These are phyloP conservation scores for Diaporthe longicolla DNA, from an alignment of 2,329 filamentous ascomycete species.

Conservation along the genomic window DNA sequence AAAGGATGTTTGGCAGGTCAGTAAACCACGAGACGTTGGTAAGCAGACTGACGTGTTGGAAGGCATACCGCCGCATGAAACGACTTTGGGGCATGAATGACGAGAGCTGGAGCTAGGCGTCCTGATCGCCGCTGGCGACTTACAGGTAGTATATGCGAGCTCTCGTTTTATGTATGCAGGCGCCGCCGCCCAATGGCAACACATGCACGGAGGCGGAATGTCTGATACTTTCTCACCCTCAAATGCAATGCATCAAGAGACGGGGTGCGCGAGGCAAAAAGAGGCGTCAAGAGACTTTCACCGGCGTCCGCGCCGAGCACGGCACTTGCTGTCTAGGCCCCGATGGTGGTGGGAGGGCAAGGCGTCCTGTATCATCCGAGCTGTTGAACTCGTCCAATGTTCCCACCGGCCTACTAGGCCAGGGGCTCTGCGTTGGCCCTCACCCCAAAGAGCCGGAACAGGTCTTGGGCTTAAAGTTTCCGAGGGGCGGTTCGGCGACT, in stretches of 20 bases:
- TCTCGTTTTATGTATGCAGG: neutral
- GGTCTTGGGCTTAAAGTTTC: constrained; percentile 1
- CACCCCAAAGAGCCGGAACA: neutral
- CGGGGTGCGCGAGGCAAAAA: neutral
- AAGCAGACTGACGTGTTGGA: neutral
- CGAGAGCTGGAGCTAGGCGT: constrained; percentile 13
- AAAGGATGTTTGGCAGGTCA: constrained; percentile 12
- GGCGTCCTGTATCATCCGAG: constrained; percentile 18
- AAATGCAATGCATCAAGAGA: constrained; percentile 3
- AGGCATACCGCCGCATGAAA: constrained; percentile 24
- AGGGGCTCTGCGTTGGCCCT: constrained; percentile 1
- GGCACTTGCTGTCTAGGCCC: constrained; percentile 12
- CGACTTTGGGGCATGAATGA: constrained; percentile 18
- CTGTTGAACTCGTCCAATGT: constrained; percentile 29
- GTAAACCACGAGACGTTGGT: neutral
- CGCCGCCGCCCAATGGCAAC: neutral
- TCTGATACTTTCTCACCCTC: neutral
- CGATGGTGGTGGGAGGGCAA: neutral
- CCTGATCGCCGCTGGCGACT: constrained; percentile 8
- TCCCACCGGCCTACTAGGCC: neutral
- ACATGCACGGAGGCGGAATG: neutral
- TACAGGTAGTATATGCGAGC: neutral
- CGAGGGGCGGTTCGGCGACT: constrained; percentile 17
- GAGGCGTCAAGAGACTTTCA: neutral
- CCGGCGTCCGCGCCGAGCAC: constrained; percentile 23